Conservation (phyloP, 257 asterid genomes). For the Solanum chmielewskii region DNA sequence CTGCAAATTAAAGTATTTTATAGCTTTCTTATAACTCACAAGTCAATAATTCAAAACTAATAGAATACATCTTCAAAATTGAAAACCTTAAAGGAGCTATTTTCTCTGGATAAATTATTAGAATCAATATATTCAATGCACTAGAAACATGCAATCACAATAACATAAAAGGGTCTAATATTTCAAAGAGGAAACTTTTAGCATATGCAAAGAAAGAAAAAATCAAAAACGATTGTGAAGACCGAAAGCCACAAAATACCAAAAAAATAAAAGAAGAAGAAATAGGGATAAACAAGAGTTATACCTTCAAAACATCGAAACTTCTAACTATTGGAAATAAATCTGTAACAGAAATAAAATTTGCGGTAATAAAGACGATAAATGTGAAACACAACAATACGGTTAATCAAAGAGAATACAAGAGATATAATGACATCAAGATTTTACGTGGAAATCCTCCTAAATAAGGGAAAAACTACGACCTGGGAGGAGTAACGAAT, state of each 20-base stretch:
- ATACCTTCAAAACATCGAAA: neutral
- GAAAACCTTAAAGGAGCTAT: neutral
- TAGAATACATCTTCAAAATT: neutral
- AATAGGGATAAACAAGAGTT: neutral
- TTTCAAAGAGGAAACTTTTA: neutral
- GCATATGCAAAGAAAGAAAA: neutral
- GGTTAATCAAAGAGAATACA: no score
- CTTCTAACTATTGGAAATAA: neutral
- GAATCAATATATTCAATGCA: neutral
- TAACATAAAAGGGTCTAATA: neutral
- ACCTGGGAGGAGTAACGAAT: no score
- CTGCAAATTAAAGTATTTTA: neutral
- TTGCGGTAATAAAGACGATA: no score
- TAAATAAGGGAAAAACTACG: no score
- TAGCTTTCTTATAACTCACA: neutral
- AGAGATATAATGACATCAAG: no score
- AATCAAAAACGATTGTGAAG: neutral
- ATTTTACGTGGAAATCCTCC: no score
- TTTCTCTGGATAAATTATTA: neutral
- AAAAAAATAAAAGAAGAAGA: neutral
- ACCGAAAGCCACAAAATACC: neutral
- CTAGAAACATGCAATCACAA: neutral
- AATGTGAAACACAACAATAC: no score
- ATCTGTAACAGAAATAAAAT: no score
- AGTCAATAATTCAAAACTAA: neutral